Conservation (phyloP, 345 rosid species). For the Pelargonium nanum region DNA sequence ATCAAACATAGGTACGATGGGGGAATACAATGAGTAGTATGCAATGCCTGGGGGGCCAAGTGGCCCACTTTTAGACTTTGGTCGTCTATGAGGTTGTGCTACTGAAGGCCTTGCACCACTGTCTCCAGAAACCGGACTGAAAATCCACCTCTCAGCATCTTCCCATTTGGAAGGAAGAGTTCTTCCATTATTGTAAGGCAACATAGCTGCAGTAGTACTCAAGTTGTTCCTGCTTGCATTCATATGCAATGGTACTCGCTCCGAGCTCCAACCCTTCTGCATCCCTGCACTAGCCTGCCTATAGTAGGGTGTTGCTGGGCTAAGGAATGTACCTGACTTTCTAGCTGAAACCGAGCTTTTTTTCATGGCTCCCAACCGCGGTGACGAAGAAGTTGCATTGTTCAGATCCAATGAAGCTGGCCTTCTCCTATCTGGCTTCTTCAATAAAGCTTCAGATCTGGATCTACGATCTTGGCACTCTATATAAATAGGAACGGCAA, state of each 20-base stretch:
- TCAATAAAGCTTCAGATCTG: slow-evolving; percentile 53
- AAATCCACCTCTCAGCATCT: slow-evolving; percentile 99
- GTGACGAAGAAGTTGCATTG: slow-evolving; percentile 55
- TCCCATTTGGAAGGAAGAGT: slow-evolving; percentile 97
- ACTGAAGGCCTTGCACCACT: slow-evolving; percentile 39
- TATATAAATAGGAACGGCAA: slow-evolving; percentile 14
- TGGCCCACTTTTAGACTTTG: slow-evolving; percentile 96
- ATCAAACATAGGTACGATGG: slow-evolving; percentile 55
- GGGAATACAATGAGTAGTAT: slow-evolving; percentile 59
- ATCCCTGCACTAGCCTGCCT: slow-evolving; percentile 38
- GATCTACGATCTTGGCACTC: slow-evolving; percentile 78
- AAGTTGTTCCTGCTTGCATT: slow-evolving; percentile 46
- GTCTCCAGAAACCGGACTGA: slow-evolving; percentile 79
- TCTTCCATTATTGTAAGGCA: slow-evolving; percentile 63
- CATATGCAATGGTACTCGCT: slow-evolving; percentile 60
- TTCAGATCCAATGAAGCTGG: slow-evolving; percentile 72
- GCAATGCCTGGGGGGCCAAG: slow-evolving; percentile 89
- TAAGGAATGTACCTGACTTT: slow-evolving; percentile 60
- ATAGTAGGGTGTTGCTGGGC: slow-evolving; percentile 83
- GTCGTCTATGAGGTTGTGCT: slow-evolving; percentile 45
- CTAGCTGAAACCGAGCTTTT: slow-evolving; percentile 39
- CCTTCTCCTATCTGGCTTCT: slow-evolving; percentile 54
- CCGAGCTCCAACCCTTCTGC: slow-evolving; percentile 98
- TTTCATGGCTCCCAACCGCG: slow-evolving; percentile 41
- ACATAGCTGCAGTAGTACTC: slow-evolving; percentile 29